A percentile compares a stretch with the other conserved stretches of the same genome.
Conservation (phyloP, 129 eudicot species). For the Tagetes erecta region DNA sequence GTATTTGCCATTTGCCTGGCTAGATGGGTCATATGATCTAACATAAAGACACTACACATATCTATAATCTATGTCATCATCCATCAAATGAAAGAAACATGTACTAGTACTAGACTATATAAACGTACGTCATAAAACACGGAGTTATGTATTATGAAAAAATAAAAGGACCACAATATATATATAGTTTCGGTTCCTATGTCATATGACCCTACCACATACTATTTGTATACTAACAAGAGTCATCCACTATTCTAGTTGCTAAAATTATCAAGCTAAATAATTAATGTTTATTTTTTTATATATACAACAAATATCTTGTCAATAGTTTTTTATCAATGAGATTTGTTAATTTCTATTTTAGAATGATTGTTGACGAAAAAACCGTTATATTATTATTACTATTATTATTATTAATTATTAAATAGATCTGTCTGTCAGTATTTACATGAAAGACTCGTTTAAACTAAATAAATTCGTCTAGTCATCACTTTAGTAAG, state of each 20-base stretch:
- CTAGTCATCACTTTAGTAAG: background rate
- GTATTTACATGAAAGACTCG: background rate
- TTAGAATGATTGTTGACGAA: no score
- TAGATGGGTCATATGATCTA: background rate
- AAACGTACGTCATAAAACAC: conserved; percentile 18
- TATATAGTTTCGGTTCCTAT: conserved; percentile 27
- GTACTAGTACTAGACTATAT: conserved; percentile 20
- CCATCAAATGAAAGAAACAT: conserved; percentile 24
- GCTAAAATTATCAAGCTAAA: background rate
- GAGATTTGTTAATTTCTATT: no score
- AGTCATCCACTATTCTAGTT: background rate
- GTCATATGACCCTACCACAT: conserved; percentile 31
- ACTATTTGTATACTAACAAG: conserved; percentile 17
- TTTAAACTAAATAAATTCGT: background rate
- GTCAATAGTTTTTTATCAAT: no score
- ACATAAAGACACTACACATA: conserved; percentile 11
- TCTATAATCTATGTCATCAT: conserved; percentile 26
- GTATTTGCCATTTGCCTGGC: background rate
- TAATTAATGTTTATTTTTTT: no score
- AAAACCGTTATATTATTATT: no score
- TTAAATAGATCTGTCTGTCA: background rate
- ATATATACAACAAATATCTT: no score
- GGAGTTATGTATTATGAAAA: conserved; percentile 28
- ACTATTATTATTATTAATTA: background rate
- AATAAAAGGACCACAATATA: conserved; percentile 34